A percentile compares a stretch with the other conserved stretches of the same genome.
phyloP scores from a whole-genome alignment of 768 basidiomycete species.

The Boletus pseudopeckii region DNA sequence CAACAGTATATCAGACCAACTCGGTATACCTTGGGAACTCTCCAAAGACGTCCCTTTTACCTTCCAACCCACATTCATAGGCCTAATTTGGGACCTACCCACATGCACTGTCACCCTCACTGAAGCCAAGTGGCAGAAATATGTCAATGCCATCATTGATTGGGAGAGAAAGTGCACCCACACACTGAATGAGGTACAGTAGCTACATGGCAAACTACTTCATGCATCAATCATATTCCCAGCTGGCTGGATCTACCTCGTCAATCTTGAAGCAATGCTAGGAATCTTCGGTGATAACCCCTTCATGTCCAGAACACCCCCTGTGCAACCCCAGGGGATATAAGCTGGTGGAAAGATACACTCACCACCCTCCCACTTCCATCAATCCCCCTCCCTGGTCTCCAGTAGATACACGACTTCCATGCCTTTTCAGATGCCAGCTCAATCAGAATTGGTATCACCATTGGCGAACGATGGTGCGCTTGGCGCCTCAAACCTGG shows the following conservation, averaged over 20 bases:
- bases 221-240: slow-evolving; percentile 34
- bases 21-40: not conserved
- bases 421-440: slow-evolving; percentile 41
- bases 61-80: not conserved
- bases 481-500: too few species aligned
- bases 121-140: not conserved
- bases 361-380: not conserved
- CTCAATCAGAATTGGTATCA: slow-evolving; percentile 37
- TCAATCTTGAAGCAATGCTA: slow-evolving; percentile 32
- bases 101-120: not conserved
- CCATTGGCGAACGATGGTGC: slow-evolving; percentile 11
- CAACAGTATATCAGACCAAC: rapidly evolving
- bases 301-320: slow-evolving; percentile 21
- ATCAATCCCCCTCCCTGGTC: not conserved
- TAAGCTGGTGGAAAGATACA: not conserved
- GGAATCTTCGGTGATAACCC: slow-evolving; percentile 26
- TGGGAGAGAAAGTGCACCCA: not conserved
- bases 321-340: rapidly evolving
- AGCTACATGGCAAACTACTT: not conserved
- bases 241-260: slow-evolving; percentile 17
- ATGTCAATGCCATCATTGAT: not conserved
- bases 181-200: not conserved
- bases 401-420: not conserved
- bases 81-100: not conserved
- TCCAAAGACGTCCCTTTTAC: slow-evolving; percentile 2